phyloP scores from a whole-genome alignment of 495 filamentous ascomycete species.

The Cryomyces minteri region DNA sequence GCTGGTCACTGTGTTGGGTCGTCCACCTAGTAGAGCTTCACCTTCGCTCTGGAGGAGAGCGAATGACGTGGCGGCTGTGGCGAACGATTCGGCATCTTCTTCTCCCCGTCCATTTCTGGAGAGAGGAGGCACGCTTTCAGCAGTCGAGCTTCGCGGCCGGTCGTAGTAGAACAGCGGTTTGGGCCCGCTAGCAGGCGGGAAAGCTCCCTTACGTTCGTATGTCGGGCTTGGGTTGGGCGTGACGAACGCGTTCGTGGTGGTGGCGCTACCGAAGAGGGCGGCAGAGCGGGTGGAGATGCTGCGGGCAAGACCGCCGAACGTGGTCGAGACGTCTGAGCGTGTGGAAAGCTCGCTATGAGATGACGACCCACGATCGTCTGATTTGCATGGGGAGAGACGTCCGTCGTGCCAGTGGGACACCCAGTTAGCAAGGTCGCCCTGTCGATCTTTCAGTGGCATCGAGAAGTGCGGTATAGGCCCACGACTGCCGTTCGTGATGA shows the following conservation, averaged over 20 bases:
- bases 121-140: neutral
- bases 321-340: conserved; percentile 16
- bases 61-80: conserved; percentile 45
- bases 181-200: neutral
- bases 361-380: conserved; percentile 32
- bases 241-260: conserved; percentile 7
- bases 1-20: conserved; percentile 3
- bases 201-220: neutral
- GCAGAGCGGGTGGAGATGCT: conserved; percentile 20
- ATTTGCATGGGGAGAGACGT: conserved; percentile 27
- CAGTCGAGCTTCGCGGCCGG: neutral
- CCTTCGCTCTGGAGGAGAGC: conserved; percentile 45
- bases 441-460: conserved; percentile 8
- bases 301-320: conserved; percentile 10
- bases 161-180: neutral
- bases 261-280: neutral
- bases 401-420: conserved; percentile 34
- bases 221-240: conserved; percentile 12
- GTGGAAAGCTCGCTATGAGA: conserved; percentile 33
- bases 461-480: neutral
- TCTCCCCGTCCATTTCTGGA: neutral
- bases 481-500: neutral
- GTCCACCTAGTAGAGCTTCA: conserved; percentile 35
- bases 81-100: conserved; percentile 38
- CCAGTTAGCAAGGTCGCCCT: conserved; percentile 41